Conservation (phyloP, 1,284 basidiomycete genomes). For the Psilocybe mexicana region DNA sequence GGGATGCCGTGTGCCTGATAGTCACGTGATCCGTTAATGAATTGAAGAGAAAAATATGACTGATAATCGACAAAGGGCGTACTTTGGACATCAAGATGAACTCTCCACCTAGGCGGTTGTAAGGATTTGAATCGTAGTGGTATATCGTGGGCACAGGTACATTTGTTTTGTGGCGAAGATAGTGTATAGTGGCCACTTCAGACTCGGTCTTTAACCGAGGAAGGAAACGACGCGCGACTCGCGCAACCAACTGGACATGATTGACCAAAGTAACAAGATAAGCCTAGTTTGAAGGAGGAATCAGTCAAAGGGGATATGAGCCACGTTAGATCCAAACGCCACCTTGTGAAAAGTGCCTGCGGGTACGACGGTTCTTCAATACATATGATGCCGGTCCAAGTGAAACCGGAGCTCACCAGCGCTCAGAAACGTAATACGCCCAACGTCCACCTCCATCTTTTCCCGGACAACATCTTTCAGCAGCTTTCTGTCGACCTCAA, state of each 20-base stretch:
- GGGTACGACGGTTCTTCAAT: conserved; percentile 17
- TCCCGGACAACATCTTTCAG: conserved; percentile 75
- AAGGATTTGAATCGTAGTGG: conserved; percentile 77
- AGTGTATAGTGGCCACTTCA: conserved; percentile 79
- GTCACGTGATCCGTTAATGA: conserved; percentile 18
- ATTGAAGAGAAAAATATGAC: conserved; percentile 5
- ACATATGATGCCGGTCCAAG: conserved; percentile 9
- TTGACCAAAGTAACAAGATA: conserved; percentile 72
- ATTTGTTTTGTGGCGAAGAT: conserved; percentile 63
- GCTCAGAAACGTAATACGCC: conserved; percentile 69
- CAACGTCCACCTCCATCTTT: conserved; percentile 63
- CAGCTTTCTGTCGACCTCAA: conserved; percentile 69
- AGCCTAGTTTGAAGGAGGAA: conserved; percentile 44
- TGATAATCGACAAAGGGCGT: conserved; percentile 19
- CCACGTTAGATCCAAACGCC: background rate
- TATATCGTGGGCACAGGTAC: conserved; percentile 75
- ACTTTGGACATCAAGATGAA: conserved; percentile 86
- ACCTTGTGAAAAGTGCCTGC: conserved; percentile 59
- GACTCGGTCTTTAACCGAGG: conserved; percentile 80
- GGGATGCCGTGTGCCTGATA: conserved; percentile 68
- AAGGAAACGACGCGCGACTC: conserved; percentile 81
- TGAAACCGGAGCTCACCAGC: conserved; percentile 52
- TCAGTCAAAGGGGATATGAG: background rate
- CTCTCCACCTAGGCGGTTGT: conserved; percentile 79
- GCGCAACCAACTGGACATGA: conserved; percentile 63